phyloP scores from a whole-genome alignment of 352 stramenopile genomes.

The Hyphochytrium catenoides region DNA sequence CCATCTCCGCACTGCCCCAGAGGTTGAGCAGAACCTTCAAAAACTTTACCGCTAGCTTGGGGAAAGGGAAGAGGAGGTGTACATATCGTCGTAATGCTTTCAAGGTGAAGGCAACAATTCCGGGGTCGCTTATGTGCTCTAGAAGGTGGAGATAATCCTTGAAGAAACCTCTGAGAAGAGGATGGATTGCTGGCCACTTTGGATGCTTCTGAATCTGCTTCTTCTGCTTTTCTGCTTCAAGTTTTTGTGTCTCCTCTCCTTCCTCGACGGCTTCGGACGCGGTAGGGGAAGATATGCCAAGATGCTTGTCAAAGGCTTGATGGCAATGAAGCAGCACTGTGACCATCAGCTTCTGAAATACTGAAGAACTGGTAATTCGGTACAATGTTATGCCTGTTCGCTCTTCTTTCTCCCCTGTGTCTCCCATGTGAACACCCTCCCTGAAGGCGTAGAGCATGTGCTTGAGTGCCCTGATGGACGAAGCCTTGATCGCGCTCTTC shows the following conservation, averaged over 20 bases:
- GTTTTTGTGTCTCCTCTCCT: conserved; percentile 11
- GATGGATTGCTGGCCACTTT: conserved; percentile 18
- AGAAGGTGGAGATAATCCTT: conserved; percentile 74
- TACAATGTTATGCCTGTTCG: conserved; percentile 57
- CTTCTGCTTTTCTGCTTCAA: conserved; percentile 51
- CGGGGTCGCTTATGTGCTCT: conserved; percentile 42
- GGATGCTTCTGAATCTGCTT: conserved; percentile 13
- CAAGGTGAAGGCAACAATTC: conserved; percentile 54
- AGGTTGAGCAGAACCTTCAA: conserved; percentile 60
- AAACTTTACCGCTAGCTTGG: conserved; percentile 30
- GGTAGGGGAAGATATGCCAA: conserved; percentile 15
- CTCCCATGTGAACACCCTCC: conserved; percentile 73
- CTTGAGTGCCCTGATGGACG: conserved; percentile 59
- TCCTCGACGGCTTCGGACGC: conserved; percentile 13
- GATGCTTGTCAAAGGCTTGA: conserved; percentile 50
- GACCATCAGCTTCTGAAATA: conserved; percentile 90
- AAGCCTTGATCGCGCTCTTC: conserved; percentile 63
- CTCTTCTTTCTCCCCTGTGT: conserved; percentile 39
- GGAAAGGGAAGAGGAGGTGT: conserved; percentile 29
- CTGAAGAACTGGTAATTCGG: conserved; percentile 69
- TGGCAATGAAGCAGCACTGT: conserved; percentile 66
- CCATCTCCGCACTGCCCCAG: conserved; percentile 40
- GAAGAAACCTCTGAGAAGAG: conserved; percentile 73
- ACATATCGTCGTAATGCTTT: conserved; percentile 47
- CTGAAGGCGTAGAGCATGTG: conserved; percentile 79